A percentile compares a stretch with the other conserved stretches of the same genome.
These are phyloP conservation scores for Penicillium arizonense DNA, from an alignment of 495 filamentous ascomycete genomes.

Conservation along the genomic window DNA sequence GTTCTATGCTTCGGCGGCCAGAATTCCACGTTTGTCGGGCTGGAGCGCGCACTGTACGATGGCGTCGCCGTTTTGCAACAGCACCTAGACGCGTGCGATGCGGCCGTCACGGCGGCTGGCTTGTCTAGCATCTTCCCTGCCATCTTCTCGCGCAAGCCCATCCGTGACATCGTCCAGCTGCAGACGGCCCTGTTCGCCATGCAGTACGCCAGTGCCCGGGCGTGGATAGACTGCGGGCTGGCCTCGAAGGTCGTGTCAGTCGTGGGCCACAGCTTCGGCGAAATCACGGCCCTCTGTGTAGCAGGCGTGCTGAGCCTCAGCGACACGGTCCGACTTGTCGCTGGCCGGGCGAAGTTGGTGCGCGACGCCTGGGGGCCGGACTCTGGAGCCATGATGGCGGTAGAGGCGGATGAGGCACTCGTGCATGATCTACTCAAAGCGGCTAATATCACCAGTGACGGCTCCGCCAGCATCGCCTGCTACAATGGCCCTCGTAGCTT, in stretches of 20 bases:
- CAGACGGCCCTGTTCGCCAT: conserved; percentile 46
- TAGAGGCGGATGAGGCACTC: conserved; percentile 32
- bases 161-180: conserved; percentile 38
- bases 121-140: conserved; percentile 40
- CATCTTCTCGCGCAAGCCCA: conserved; percentile 43
- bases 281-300: conserved; percentile 42
- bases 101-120: conserved; percentile 22
- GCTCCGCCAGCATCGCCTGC: conserved; percentile 41
- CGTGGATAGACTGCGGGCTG: conserved; percentile 47
- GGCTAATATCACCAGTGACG: background rate
- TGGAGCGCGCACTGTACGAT: conserved; percentile 38
- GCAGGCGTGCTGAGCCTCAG: conserved; percentile 32
- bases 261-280: conserved; percentile 53
- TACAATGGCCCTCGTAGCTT: conserved; percentile 48
- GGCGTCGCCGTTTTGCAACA: conserved; percentile 28
- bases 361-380: conserved; percentile 45
- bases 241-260: conserved; percentile 25
- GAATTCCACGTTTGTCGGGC: conserved; percentile 39
- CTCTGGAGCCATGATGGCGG: conserved; percentile 48
- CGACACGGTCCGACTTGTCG: conserved; percentile 41
- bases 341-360: conserved; percentile 44
- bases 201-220: conserved; percentile 46
- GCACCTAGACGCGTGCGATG: conserved; percentile 30
- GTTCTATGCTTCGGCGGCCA: conserved; percentile 58
- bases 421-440: conserved; percentile 15